Evolutionary conservation across 805 yeast genomes (phyloP).

Genomic region (Saccharomycopsis javanensis): DNA sequence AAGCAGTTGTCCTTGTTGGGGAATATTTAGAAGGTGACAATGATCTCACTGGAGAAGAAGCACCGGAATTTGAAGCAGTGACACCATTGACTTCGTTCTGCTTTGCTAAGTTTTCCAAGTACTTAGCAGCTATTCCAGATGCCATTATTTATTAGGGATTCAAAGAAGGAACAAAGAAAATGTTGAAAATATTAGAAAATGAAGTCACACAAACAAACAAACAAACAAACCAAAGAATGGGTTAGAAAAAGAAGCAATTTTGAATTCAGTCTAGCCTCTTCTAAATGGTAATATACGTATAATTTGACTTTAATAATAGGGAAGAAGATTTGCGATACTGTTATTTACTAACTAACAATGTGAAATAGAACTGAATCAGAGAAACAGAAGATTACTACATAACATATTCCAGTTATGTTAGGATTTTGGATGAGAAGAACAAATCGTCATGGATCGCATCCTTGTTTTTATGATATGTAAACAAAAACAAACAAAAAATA

Average conservation of each 20-base stretch:
- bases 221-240: too few species aligned
- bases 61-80: neutral
- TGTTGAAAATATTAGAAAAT: too few species aligned
- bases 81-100: neutral
- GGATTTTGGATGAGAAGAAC: neutral
- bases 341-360: too few species aligned
- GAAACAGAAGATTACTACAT: neutral
- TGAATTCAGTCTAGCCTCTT: too few species aligned
- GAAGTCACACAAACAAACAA: too few species aligned
- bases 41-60: neutral
- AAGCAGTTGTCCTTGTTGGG: neutral
- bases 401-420: neutral
- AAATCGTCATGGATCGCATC: neutral
- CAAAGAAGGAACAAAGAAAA: too few species aligned
- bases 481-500: neutral
- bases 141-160: neutral
- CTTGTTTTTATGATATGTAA: neutral
- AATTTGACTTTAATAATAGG: too few species aligned
- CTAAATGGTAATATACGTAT: too few species aligned
- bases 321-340: too few species aligned
- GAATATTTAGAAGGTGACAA: neutral
- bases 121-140: conserved; percentile 1
- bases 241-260: too few species aligned
- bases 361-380: neutral
- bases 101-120: conserved; percentile 1